Conservation (phyloP, 371 early-diverging fungal species). For the Mucor lusitanicus region DNA sequence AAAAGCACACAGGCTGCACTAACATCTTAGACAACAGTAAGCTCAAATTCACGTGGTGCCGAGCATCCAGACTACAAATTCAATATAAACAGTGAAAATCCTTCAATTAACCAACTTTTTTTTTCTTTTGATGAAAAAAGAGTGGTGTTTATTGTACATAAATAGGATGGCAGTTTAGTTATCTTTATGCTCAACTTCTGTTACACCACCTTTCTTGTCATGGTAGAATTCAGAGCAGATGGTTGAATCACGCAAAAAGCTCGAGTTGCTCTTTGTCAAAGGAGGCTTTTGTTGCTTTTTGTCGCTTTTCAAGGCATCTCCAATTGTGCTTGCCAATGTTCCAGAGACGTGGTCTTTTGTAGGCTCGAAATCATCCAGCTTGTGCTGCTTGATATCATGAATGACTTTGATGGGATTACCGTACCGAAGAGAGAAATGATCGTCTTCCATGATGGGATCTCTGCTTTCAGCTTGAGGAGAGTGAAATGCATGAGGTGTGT, state of each 20-base stretch:
- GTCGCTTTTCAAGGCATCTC: background rate
- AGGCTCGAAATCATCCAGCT: slow-evolving; percentile 29
- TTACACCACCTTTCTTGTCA: slow-evolving; percentile 23
- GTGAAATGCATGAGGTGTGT: background rate
- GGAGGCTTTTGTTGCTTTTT: background rate
- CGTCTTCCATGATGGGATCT: slow-evolving; percentile 44
- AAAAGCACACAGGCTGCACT: background rate
- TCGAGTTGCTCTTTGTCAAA: slow-evolving; percentile 6
- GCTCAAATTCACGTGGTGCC: background rate
- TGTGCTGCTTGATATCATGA: slow-evolving; percentile 29
- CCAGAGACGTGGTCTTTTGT: slow-evolving; percentile 25
- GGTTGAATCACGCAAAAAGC: slow-evolving; percentile 27
- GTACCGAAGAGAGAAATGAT: slow-evolving; percentile 37
- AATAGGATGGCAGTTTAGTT: background rate
- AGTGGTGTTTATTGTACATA: background rate
- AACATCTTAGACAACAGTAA: background rate
- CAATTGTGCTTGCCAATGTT: slow-evolving; percentile 10
- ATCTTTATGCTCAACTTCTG: slow-evolving; percentile 30
- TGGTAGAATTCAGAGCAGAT: slow-evolving; percentile 36
- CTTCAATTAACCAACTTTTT: background rate
- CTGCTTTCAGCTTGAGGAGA: slow-evolving; percentile 15
- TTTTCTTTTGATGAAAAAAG: background rate
- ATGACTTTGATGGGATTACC: slow-evolving; percentile 46
- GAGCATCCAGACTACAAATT: background rate
- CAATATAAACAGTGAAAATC: background rate